Conservation (phyloP, 768 basidiomycete genomes). For the Cystobasidiopsis lactophilus region DNA sequence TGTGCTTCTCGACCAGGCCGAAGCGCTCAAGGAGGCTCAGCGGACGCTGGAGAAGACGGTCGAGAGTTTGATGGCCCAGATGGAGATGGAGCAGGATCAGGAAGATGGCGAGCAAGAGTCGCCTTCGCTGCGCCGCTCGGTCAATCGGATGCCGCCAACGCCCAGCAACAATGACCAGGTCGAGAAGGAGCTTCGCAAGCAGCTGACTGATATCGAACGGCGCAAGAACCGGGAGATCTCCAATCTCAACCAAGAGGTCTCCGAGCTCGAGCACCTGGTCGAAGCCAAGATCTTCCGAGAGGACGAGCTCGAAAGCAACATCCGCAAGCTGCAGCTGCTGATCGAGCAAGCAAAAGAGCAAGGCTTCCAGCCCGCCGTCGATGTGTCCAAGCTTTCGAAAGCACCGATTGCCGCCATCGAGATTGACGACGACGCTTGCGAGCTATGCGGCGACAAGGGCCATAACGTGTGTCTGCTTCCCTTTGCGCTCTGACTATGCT, state of each 20-base stretch:
- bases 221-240: slow-evolving; percentile 35
- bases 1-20: slow-evolving; percentile 40
- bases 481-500: neutral
- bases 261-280: slow-evolving; percentile 75
- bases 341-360: neutral
- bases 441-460: neutral
- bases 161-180: neutral
- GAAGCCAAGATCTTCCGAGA: slow-evolving; percentile 88
- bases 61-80: slow-evolving; percentile 28
- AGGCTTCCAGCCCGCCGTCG: neutral
- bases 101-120: neutral
- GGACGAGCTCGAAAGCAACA: slow-evolving; percentile 71
- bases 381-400: neutral
- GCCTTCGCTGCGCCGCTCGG: neutral
- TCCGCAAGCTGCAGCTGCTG: slow-evolving; percentile 46
- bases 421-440: neutral
- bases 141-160: neutral
- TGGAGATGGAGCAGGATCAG: neutral
- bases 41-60: slow-evolving; percentile 53
- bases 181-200: slow-evolving; percentile 11
- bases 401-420: neutral
- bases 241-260: slow-evolving; percentile 59
- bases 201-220: slow-evolving; percentile 18
- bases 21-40: slow-evolving; percentile 57
- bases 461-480: neutral